Evolutionary conservation across 2,329 filamentous ascomycete genomes (phyloP), one percentile per base, ranked within the genome.

Genomic region (Trichophyton mentagrophytes): DNA sequence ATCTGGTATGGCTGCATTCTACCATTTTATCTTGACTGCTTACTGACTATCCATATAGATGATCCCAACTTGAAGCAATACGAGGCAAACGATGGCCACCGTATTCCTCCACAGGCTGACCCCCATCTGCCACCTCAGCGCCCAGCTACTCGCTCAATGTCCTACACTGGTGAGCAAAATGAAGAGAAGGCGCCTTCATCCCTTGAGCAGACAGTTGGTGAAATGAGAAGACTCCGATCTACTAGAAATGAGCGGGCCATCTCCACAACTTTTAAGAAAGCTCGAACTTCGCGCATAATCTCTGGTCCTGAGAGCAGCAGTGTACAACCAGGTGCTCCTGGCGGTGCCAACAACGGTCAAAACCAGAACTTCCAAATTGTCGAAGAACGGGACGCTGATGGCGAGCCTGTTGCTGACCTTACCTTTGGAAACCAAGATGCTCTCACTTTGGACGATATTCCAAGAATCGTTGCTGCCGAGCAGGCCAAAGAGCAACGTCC

Each of bases 141-240:
- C 59, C 80, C 85, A 6, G 86, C 89, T 65, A 83, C 82, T 17
- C 81, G 88, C 60, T 90, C 90, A 17, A 89, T 86, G 67, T 89
- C 87, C 1, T 87, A 86, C 70, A 83, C 83, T 51, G 86, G 84
- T 25, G 82, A 83, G 64, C 74, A 79, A 61, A 77, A 86, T 58
- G 78, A 77, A 36, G 81, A 84, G 62, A 80, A 81, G 63, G 82
- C 85, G 65, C 82, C 85, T 68, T 89, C 88, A 58, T 89, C 88
- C 57, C 93, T 97, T 71, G 92, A 97, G 76, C 95, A 91, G 75
- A 96, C 92, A 55, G 85, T 99, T 66, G 95, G 93, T 66, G 93
- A 99, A 74, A 93, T 99, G 70, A 86, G 90, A 68, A 84, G 93
- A 64, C 76, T 99, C 62, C 85, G 92, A 65, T 97, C 93, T 64